Evolutionary conservation across 139 green algal species (phyloP), one percentile per base, ranked within the genome.

Genomic region (Auxenochlorella pyrenoidosa): DNA sequence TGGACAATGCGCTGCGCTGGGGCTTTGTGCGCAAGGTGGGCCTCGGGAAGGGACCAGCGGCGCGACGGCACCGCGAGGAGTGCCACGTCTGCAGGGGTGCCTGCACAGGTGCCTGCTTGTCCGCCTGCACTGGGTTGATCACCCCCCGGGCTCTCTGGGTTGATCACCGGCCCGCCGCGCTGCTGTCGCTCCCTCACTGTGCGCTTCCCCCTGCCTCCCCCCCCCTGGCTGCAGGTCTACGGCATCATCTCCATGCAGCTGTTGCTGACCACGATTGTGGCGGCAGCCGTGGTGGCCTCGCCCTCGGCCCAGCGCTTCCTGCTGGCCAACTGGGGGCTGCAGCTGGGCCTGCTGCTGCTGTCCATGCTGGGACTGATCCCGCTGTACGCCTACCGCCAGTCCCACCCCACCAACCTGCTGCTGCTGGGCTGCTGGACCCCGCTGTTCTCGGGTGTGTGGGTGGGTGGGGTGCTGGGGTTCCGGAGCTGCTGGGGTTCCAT

Each of bases 371-470:
- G 58, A 2, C 82, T 86, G 26, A 83, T 86, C 38, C 82, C 81
- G 51, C 76, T 88, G 32, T 94, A 91, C 83, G 87, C 90, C 43
- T 97, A 94, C 75, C 86, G 89, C 38, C 86, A 93, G 28, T 86
- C 79, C 28, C 94, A 97, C 85, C 94, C 94, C 0, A 22, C 70
- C 40, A 97, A 97, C 87, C 87, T 97, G 2, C 79, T 94, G 19
- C n/a, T 96, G 18, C 81, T 97, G 30, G 93, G 59, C 51, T 5
- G 88, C 59, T 96, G 90, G 87, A 86, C 82, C 13, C 72, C 88
- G 89, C 36, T 84, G 79, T 85, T 40, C 47, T 59, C 75, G 28
- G 58, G 72, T 88, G 73, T 5, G 70, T 8, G 2, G 6, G 51
- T 12, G 32, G 3, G 5, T 5, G 5, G 3, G 47, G 59, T 26